Conservation (phyloP, 805 yeast genomes). For the Nakazawaea molendinolei region DNA sequence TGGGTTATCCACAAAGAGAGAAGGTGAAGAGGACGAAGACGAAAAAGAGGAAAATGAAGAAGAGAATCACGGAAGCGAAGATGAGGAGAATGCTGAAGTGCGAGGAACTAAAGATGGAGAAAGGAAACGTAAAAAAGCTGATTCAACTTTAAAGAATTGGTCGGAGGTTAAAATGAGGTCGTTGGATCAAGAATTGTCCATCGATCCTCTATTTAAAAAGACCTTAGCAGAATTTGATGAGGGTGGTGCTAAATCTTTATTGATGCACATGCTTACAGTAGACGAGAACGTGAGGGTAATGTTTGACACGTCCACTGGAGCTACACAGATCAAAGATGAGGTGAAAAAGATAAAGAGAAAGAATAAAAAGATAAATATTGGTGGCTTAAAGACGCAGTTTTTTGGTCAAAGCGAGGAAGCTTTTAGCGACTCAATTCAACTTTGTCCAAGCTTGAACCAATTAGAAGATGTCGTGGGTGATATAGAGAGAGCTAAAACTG, state of each 20-base stretch:
- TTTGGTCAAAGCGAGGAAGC: conserved; percentile 13
- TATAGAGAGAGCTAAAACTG: conserved; percentile 42
- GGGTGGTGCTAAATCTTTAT: conserved; percentile 70
- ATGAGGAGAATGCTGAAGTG: conserved; percentile 17
- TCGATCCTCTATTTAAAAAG: conserved; percentile 71
- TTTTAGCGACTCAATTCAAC: conserved; percentile 24
- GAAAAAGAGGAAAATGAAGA: conserved; percentile 18
- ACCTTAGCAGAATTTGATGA: conserved; percentile 76
- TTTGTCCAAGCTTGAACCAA: conserved; percentile 63
- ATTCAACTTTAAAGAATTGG: conserved; percentile 46
- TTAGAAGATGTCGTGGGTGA: conserved; percentile 51
- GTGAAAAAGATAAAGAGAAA: conserved; percentile 12
- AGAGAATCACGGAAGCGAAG: conserved; percentile 20
- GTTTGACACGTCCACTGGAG: conserved; percentile 48
- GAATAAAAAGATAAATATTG: conserved; percentile 5
- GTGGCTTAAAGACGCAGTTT: conserved; percentile 4
- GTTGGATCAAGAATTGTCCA: conserved; percentile 55
- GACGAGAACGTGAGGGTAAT: conserved; percentile 51
- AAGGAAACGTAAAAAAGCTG: conserved; percentile 21
- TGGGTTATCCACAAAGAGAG: conserved; percentile 53
- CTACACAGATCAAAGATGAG: conserved; percentile 20
- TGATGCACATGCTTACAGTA: conserved; percentile 53
- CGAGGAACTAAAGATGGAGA: conserved; percentile 16
- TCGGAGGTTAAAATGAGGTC: conserved; percentile 44
- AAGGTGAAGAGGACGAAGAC: conserved; percentile 17